Base-by-base conservation (phyloP, 331 rosid species). In the Saraca asoca region DNA sequence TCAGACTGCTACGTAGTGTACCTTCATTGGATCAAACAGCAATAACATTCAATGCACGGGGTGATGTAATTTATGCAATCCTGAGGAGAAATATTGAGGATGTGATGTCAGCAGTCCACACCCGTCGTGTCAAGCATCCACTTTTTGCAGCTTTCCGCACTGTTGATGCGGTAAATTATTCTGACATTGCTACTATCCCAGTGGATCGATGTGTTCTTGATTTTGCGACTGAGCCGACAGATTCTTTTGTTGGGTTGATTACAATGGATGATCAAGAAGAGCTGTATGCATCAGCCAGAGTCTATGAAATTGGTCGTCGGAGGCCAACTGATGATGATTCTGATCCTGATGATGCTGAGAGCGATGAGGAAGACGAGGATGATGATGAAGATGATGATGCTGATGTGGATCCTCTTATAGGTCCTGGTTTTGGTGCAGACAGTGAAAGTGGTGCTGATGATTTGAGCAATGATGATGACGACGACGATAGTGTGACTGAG, bases 141-240 rank as follows among this genome's bases (percentile, higher is more conserved):
- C 99, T 95, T 20, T 91, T 75, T 62, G 75, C 89, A 17, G 99
- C 96, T 3, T 95, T 95, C 82, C 96, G 99, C 60, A 95, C 99
- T 8, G 91, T 95, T 64, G 99, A 95, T 51, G 97, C 99, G 9
- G 81, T 95, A 14, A 95, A 91, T 81, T 95, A 95, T 75, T 88
- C 95, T 0, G 99, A 95, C 68, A 85, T 95, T 58, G 97, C 99
- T 31, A 95, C 99, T 7, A 76, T 78, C 58, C 89, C 89, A 5
- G 81, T 95, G 18, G 99, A 95, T 74, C 99, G 99, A 48, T 86
- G 99, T 61, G 97, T 95, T 79, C 96, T 95, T 15, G 99, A 95
- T 66, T 95, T 95, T 74, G 87, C 99, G 20, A 71, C 93, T 2
- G 99, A 95, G 66, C 80, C 88, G 17, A 90, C 99, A 8, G 99